Evolutionary conservation across 2,329 filamentous ascomycete species (phyloP).

Genomic region (Cladophialophora immunda): DNA sequence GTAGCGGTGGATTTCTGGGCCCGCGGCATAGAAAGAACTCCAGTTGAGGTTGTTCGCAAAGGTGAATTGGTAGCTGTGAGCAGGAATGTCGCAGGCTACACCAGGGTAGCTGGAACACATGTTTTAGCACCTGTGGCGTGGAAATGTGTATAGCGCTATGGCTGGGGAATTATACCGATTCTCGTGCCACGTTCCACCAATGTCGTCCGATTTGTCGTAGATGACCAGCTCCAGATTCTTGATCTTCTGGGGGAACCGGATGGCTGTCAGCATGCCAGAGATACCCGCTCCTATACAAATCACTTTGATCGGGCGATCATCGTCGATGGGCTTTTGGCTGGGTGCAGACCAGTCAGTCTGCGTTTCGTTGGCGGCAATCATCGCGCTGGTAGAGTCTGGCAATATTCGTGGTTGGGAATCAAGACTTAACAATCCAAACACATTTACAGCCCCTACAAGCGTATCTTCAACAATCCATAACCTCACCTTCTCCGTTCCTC

Average conservation of each 20-base stretch:
- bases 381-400: background rate
- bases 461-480: background rate
- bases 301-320: slow-evolving; percentile 8
- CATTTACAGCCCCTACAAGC: slow-evolving; percentile 1
- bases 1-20: slow-evolving; percentile 36
- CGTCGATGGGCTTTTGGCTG: background rate
- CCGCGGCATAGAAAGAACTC: slow-evolving; percentile 36
- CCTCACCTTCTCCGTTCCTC: slow-evolving; percentile 1
- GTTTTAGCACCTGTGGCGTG: background rate
- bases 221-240: slow-evolving; percentile 49
- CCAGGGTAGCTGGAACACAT: slow-evolving; percentile 15
- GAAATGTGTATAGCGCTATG: background rate
- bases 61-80: slow-evolving; percentile 59
- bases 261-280: slow-evolving; percentile 50
- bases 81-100: slow-evolving; percentile 51
- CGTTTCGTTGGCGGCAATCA: slow-evolving; percentile 1
- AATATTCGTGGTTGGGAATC: background rate
- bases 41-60: slow-evolving; percentile 53
- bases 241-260: slow-evolving; percentile 37
- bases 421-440: background rate
- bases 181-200: slow-evolving; percentile 54
- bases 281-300: slow-evolving; percentile 50
- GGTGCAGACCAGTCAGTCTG: background rate
- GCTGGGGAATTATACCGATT: slow-evolving; percentile 46
- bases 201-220: slow-evolving; percentile 52